Evolutionary conservation across 305 asterid genomes (phyloP).

Genomic region (Fraxinus xanthoxyloides): DNA sequence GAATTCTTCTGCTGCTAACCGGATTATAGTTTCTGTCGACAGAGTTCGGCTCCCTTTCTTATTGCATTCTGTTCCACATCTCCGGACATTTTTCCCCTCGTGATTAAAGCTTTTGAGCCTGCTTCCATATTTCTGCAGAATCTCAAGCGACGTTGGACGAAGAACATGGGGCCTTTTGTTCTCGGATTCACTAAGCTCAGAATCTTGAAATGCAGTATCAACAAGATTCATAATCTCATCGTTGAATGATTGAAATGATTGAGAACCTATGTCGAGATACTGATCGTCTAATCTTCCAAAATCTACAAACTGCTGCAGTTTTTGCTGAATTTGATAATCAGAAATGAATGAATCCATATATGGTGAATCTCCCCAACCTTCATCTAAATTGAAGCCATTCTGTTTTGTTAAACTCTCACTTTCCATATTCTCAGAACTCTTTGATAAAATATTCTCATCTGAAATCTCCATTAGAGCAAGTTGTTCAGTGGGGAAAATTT

Average conservation of each 20-base stretch:
- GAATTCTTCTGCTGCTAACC: conserved; percentile 49
- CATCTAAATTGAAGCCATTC: background rate
- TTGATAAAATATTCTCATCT: background rate
- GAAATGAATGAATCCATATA: background rate
- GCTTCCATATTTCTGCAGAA: conserved; percentile 35
- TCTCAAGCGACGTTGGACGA: conserved; percentile 29
- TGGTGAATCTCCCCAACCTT: background rate
- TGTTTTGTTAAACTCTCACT: background rate
- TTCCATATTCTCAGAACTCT: background rate
- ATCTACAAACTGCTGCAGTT: conserved; percentile 6
- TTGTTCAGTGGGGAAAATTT: background rate
- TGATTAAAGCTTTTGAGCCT: conserved; percentile 30
- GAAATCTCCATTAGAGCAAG: background rate
- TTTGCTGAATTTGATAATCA: background rate
- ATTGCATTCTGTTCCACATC: background rate
- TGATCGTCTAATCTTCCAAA: conserved; percentile 1
- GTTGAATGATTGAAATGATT: background rate
- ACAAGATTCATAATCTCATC: conserved; percentile 4
- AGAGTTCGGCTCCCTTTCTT: background rate
- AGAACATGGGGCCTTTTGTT: background rate
- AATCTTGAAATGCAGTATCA: background rate
- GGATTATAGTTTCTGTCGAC: conserved; percentile 30
- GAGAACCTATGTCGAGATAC: background rate
- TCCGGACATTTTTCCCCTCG: conserved; percentile 2
- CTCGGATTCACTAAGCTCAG: background rate